Evolutionary conservation across 805 yeast genomes (phyloP), one percentile per base, ranked within the genome.

Genomic region (Ogataea nitratoaversa): DNA sequence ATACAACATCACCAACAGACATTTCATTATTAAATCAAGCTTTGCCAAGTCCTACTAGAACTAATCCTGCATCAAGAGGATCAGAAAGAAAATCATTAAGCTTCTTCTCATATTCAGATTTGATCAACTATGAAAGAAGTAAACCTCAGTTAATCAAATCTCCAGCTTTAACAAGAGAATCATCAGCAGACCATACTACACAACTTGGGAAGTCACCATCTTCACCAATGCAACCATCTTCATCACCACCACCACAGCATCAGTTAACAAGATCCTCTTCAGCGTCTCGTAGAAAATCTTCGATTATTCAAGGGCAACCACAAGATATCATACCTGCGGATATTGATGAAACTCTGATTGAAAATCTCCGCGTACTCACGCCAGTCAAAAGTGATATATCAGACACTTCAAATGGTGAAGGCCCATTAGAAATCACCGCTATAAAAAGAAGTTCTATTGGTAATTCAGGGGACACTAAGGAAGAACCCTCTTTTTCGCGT

Each of bases 91-190:
- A 55, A 34, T 52, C 61, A 4, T 52, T 63, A 23, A 52, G 60
- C 16, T 63, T 61, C 43, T 61, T 56, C 44, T 59, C 67, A 2
- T 63, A 51, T 31, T 52, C 59, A 3, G 66, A 62, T 32, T 41
- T 61, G 20, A 51, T 61, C 23, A 55, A 54, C 35, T 56, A 45
- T 36, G 66, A 61, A 36, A 38, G 56, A 30, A 24, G 32, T 20
- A 32, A 28, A 19, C 32, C 28, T 3, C n/a, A 20, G 22, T 16
- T 13, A 27, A n/a, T n/a, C 25, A 25, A 39, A 19, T 22, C 8
- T 19, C 19, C n/a, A 24, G 11, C 19, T 20, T 8, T 18, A 37
- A 20, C 17, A 8, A 20, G 11, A 20, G 4, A 12, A 22, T 6
- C 30, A 11, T 19, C 11, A 12, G 19, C 14, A 14, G 32, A 11